Evolutionary conservation across 1,139 yeast genomes (phyloP).

Genomic region (Meyerozyma carpophila): DNA sequence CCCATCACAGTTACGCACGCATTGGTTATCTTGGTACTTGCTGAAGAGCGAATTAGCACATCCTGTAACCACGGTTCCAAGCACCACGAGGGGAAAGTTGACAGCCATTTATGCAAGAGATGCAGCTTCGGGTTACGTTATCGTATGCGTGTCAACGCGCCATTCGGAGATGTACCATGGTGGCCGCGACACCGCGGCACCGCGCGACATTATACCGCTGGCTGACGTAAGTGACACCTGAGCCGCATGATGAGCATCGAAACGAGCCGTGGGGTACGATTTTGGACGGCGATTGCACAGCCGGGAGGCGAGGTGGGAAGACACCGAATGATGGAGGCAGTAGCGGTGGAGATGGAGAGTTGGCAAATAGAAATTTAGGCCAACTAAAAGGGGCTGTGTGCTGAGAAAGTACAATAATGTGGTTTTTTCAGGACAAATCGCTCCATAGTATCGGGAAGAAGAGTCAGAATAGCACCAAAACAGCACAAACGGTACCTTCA

Average conservation of each 20-base stretch:
- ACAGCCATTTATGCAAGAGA: neutral
- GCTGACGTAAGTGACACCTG: slow-evolving; percentile 5
- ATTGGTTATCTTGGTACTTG: slow-evolving; percentile 73
- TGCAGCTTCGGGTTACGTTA: neutral
- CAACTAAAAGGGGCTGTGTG: neutral
- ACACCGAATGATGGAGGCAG: slow-evolving; percentile 4
- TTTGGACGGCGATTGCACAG: neutral
- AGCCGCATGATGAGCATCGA: slow-evolving; percentile 39
- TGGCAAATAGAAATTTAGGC: neutral
- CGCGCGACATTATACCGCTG: neutral
- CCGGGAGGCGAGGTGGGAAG: neutral
- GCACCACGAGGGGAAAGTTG: slow-evolving; percentile 21
- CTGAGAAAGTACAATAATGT: neutral
- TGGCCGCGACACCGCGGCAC: neutral
- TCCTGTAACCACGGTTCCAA: slow-evolving; percentile 62
- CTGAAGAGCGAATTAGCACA: slow-evolving; percentile 71
- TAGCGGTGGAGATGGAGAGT: neutral
- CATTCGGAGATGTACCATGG: neutral
- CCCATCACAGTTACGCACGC: slow-evolving; percentile 53
- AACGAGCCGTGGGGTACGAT: neutral
- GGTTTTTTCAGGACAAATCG: neutral
- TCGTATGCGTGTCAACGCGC: neutral
- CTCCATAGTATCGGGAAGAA: neutral
- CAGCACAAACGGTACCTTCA: too few species aligned
- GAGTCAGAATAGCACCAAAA: neutral